Evolutionary conservation across 139 green algal species (phyloP), one percentile per base, ranked within the genome.

Genomic region (Auxenochlorella protothecoides): DNA sequence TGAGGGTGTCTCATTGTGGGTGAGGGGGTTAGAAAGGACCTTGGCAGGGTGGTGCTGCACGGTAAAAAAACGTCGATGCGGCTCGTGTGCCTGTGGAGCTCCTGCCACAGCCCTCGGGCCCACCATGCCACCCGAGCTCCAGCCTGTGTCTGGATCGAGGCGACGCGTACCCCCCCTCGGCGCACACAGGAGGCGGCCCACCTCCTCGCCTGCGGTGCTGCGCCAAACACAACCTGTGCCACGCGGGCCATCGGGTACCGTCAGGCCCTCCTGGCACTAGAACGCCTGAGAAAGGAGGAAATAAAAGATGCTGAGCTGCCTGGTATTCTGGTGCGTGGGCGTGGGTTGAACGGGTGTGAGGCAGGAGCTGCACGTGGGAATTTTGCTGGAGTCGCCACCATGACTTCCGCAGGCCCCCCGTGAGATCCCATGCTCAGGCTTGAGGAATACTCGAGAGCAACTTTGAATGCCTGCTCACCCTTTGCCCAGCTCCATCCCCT

Each of bases 231-330:
- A 56, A 85, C 81, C 68, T 86, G 82, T 68, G 88, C 87, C 4
- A 77, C 81, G 9, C 81, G 85, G 14, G 86, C 86, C 6, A 96
- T 97, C 7, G 92, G 87, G 0, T 92, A 92, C 74, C 68, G 84
- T 5, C 85, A 90, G 65, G 74, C 80, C 15, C 57, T 89, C 44
- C 60, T 84, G 57, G 57, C 57, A 11, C 57, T 62, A 11, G 57
- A 62, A 11, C 9, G 9, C 57, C 57, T 62, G 9, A 11, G 9
- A 11, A 62, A 9, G 57, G 9, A 15, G 57, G 9, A 62, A 62
- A 11, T 15, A 15, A 15, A 15, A 62, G 57, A 15, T 15, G 9
- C 9, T 15, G 57, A 11, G 57, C 57, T 62, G 9, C 9, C 57
- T 62, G 57, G 57, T 62, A 11, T 9, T 11, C 57, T 62, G 9